These are phyloP conservation scores for Phytophthora lateralis DNA, from an alignment of 352 stramenopile genomes.

Conservation along the genomic window DNA sequence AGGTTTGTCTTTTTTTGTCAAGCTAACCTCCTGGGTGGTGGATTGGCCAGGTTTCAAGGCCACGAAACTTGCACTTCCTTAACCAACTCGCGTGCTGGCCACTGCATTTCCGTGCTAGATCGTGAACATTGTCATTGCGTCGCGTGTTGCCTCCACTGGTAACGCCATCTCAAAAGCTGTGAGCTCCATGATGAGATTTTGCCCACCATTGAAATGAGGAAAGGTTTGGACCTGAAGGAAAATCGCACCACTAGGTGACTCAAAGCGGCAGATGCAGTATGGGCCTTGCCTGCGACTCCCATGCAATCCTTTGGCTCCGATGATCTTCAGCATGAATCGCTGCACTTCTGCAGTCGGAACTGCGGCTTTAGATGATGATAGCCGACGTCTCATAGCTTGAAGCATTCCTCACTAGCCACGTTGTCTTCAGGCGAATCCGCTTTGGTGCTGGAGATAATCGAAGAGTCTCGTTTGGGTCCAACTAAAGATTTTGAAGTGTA, in stretches of 20 bases:
- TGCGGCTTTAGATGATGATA: conserved; percentile 7
- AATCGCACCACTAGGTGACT: not conserved
- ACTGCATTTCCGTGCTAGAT: not conserved
- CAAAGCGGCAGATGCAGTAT: conserved; percentile 12
- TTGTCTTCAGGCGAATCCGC: not conserved
- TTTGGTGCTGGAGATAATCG: not conserved
- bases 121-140: conserved; percentile 1
- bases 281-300: conserved; percentile 4
- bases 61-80: not conserved
- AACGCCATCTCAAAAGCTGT: conserved; percentile 8
- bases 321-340: conserved; percentile 10
- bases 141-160: not conserved
- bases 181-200: conserved; percentile 7
- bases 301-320: conserved; percentile 3
- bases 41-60: not conserved
- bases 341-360: conserved; percentile 8
- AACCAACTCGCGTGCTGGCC: not conserved
- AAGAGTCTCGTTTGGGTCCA: not conserved
- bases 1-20: conserved; percentile 9
- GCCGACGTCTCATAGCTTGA: conserved; percentile 10
- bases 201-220: not conserved
- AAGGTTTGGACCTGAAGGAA: conserved; percentile 12
- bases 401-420: not conserved
- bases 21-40: not conserved
- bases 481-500: not conserved